These are phyloP conservation scores for Digitaria exilis DNA, from an alignment of 202 grass and related monocot genomes.

Conservation along the genomic window DNA sequence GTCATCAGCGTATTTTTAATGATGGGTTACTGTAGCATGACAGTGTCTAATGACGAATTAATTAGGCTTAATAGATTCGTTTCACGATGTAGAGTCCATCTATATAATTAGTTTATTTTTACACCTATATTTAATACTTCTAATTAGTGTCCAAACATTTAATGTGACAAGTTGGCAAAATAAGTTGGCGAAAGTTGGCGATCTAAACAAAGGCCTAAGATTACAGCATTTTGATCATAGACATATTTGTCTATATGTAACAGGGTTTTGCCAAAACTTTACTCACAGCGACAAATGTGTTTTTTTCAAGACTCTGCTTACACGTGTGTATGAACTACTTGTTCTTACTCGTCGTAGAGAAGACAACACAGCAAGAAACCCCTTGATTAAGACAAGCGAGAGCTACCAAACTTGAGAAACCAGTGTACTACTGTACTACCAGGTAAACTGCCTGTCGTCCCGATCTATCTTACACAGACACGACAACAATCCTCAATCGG, in stretches of 20 bases:
- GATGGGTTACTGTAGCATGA: too few species aligned
- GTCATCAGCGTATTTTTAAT: too few species aligned
- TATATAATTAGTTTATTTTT: too few species aligned
- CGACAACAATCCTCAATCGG: neutral
- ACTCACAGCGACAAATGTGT: neutral
- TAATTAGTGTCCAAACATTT: too few species aligned
- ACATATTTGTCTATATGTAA: neutral
- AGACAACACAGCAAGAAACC: neutral
- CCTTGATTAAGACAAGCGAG: neutral
- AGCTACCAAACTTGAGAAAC: neutral
- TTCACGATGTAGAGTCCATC: too few species aligned
- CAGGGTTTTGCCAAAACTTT: constrained; percentile 13
- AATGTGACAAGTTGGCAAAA: too few species aligned
- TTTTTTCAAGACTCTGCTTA: too few species aligned
- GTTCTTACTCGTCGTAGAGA: neutral
- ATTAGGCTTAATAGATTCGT: too few species aligned
- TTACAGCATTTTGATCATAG: neutral
- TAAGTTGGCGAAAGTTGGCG: too few species aligned
- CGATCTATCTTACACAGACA: neutral
- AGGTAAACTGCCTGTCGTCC: neutral
- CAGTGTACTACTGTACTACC: neutral
- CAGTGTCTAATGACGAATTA: too few species aligned
- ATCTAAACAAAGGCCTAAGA: too few species aligned
- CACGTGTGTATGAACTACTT: neutral
- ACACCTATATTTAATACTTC: too few species aligned